A percentile compares a stretch with the other conserved stretches of the same genome.
Conservation (phyloP, 306 rosid species). For the Rosa multiflora region DNA sequence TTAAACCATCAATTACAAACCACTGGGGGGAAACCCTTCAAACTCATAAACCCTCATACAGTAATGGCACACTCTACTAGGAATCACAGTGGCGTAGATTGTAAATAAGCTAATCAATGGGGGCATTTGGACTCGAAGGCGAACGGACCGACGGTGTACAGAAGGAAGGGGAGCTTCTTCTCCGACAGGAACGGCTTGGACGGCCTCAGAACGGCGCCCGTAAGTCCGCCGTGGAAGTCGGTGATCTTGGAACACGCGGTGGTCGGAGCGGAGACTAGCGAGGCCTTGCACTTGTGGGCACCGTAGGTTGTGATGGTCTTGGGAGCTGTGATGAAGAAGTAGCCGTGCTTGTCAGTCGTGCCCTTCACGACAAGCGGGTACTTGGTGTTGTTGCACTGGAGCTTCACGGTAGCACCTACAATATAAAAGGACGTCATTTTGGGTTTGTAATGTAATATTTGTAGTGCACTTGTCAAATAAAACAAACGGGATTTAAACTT, state of each 20-base stretch:
- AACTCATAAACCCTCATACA: neutral
- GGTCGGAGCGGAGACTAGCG: slow-evolving; percentile 46
- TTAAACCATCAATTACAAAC: neutral
- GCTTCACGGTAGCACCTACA: slow-evolving; percentile 67
- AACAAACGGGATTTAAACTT: neutral
- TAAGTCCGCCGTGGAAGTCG: slow-evolving; percentile 52
- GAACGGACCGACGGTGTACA: slow-evolving; percentile 72
- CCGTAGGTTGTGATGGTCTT: slow-evolving; percentile 67
- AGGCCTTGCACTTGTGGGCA: slow-evolving; percentile 59
- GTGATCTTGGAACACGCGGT: slow-evolving; percentile 46
- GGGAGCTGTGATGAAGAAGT: slow-evolving; percentile 64
- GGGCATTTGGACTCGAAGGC: slow-evolving; percentile 76
- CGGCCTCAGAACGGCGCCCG: slow-evolving; percentile 51
- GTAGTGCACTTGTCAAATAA: no score
- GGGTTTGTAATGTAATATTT: neutral
- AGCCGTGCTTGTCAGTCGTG: slow-evolving; percentile 69
- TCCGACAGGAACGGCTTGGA: slow-evolving; percentile 38
- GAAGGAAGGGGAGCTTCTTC: slow-evolving; percentile 51
- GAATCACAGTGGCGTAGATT: neutral
- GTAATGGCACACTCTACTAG: neutral
- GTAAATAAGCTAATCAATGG: neutral
- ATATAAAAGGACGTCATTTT: neutral
- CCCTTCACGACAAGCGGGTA: slow-evolving; percentile 31
- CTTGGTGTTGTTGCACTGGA: slow-evolving; percentile 68
- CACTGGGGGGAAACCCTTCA: slow-evolving; percentile 1